Percentiles rank a stretch among this genome's conserved stretches.
Conservation (phyloP, 768 basidiomycete genomes). For the Astraeus odoratus region DNA sequence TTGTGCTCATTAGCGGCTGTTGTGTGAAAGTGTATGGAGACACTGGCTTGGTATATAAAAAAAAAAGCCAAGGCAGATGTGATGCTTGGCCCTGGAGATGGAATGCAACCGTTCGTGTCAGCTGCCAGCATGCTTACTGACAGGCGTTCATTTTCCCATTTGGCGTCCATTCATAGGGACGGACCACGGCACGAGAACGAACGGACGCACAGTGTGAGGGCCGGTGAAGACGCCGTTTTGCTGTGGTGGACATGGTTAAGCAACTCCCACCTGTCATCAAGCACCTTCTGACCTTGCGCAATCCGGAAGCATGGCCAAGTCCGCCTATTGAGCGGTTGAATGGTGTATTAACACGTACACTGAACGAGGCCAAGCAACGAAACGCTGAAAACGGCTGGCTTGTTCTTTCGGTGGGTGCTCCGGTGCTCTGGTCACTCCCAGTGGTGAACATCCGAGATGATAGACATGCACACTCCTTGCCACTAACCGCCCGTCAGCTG, state of each 20-base stretch:
- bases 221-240: not conserved
- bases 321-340: slow-evolving; percentile 50
- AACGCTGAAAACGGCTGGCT: slow-evolving; percentile 77
- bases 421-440: slow-evolving; percentile 8
- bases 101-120: too few species aligned
- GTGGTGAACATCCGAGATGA: slow-evolving; percentile 18
- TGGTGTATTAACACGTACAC: slow-evolving; percentile 52
- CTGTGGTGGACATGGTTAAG: slow-evolving; percentile 26
- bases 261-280: slow-evolving; percentile 63
- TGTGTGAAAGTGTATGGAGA: too few species aligned
- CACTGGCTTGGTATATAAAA: too few species aligned
- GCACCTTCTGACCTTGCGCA: slow-evolving; percentile 62
- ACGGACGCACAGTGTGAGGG: not conserved
- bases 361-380: slow-evolving; percentile 53
- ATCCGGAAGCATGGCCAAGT: slow-evolving; percentile 49
- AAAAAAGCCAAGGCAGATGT: too few species aligned
- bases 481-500: slow-evolving; percentile 69
- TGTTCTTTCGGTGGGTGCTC: slow-evolving; percentile 56
- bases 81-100: too few species aligned
- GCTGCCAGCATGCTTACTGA: too few species aligned
- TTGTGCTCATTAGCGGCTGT: too few species aligned
- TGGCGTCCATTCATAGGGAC: not conserved
- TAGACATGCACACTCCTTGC: slow-evolving; percentile 83
- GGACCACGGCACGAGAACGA: not conserved
- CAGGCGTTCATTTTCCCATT: too few species aligned